Evolutionary conservation across 1,284 basidiomycete genomes (phyloP), one percentile per base, ranked within the genome.

Genomic region (Tilletia walkeri): DNA sequence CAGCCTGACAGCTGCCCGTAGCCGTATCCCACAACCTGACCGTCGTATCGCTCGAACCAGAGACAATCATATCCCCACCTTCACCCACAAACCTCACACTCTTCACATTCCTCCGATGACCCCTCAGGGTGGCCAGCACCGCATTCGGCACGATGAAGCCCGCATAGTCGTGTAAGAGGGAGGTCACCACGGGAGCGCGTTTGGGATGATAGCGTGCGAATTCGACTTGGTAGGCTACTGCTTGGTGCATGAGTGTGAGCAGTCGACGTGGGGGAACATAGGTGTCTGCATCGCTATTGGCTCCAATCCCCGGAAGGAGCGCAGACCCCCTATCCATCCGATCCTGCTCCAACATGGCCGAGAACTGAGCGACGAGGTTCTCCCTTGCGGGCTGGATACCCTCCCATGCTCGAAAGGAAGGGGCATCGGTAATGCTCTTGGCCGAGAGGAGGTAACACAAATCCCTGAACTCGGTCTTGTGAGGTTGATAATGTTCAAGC

Each of bases 401-500:
- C 39, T 84, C 85, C 86, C 86, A 87, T 56, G 85, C 83, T 5
- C 84, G 76, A 69, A 87, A 85, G 0, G 83, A 82, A 0, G 86
- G 86, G 5, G 86, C 85, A 70, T 87, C 86, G 66, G 86, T 85
- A 1, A 87, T 86, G 0, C 85, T 75, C 56, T 81, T 80, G 18
- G 80, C 80, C 20, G 84, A 84, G 2, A 86, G 84, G 39, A 87
- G 77, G 72, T 87, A 87, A 54, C 86, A 86, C 41, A 87, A 78
- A 68, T 85, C 85, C 67, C 85, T 83, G 70, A 86, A 86, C 76
- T 86, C 86, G 69, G 84, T 85, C 0, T 86, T 84, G 39, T 85
- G 84, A 1, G 86, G 86, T 72, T 86, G 86, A 70, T 86, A 87
- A 70, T 86, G 86, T 69, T 87, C 86, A 18, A 87, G 79, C 6